Evolutionary conservation across 2,329 filamentous ascomycete genomes (phyloP).

Genomic region (Diaporthe longicolla): DNA sequence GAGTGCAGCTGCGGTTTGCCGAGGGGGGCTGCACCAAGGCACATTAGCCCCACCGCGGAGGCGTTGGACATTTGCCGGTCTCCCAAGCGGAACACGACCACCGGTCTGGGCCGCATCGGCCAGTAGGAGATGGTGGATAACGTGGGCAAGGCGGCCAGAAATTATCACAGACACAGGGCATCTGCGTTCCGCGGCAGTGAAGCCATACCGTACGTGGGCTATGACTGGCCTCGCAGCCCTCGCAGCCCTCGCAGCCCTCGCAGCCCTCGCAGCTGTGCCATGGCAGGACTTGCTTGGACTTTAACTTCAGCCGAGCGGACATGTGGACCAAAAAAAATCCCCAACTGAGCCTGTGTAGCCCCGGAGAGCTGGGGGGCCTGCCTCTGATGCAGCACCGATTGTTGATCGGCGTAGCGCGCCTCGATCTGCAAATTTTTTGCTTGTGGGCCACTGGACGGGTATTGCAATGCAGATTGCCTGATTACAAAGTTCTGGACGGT

Average conservation of each 20-base stretch:
- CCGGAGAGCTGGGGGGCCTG: slow-evolving; percentile 1
- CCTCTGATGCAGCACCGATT: neutral
- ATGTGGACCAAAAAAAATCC: slow-evolving; percentile 3
- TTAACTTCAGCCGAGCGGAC: slow-evolving; percentile 29
- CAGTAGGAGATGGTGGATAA: slow-evolving; percentile 15
- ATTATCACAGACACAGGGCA: neutral
- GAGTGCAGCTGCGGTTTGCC: slow-evolving; percentile 13
- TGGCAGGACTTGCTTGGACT: slow-evolving; percentile 20
- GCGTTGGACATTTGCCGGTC: slow-evolving; percentile 4
- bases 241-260: neutral
- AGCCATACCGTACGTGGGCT: neutral
- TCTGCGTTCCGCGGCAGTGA: neutral
- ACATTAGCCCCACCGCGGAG: slow-evolving; percentile 11
- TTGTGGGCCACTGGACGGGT: slow-evolving; percentile 19
- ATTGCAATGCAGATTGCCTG: slow-evolving; percentile 16
- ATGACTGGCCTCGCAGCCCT: slow-evolving; percentile 14
- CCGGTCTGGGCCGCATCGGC: neutral
- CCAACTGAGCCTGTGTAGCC: slow-evolving; percentile 6
- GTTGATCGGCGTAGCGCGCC: slow-evolving; percentile 30
- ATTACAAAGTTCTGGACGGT: slow-evolving; percentile 6
- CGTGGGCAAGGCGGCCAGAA: slow-evolving; percentile 16
- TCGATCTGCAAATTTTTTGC: slow-evolving; percentile 32
- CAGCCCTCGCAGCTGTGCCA: neutral
- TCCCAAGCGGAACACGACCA: neutral
- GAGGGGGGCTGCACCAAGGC: slow-evolving; percentile 7